Evolutionary conservation across 148 eudicot genomes (phyloP), one percentile per base, ranked within the genome.

Genomic region (Nepenthes mirabilis): DNA sequence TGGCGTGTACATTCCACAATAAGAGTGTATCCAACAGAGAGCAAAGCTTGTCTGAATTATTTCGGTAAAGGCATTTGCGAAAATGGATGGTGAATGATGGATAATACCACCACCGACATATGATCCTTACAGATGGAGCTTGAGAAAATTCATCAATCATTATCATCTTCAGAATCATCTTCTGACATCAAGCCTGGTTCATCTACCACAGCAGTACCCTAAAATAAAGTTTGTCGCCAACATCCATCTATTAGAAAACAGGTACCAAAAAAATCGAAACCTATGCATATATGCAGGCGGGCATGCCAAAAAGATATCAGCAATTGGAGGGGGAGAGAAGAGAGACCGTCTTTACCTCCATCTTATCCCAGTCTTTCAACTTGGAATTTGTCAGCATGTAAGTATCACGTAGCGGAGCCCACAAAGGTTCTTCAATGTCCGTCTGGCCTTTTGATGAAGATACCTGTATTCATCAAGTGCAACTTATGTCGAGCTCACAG

Each of bases 301-400:
- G 34, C 5, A 52, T 12, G 55, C 34, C 37, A 52, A 14, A 23
- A 23, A 23, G 23, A 23, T 23, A 50, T 12, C 32, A n/a, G 35
- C 6, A 36, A 58, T 58, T 14, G 48, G 8, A 36, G 10, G 61
- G 14, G 3, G 23, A 8, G 9, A 36, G 3, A 3, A 9, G 14
- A 63, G 40, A 43, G 58, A 54, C n/a, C 13, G 5, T 47, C 36
- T 72, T 69, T 75, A 87, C 97, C 69, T 65, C 75, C 81, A 75
- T 78, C 77, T 85, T 91, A 75, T 87, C 95, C 97, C 97, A 91
- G 75, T 91, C 86, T 74, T 91, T 91, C 75, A 91, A 72, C 74
- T 85, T 88, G n/a, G 87, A 73, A 70, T 80, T 85, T 51, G 93
- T 91, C 56, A 91, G 72, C 97, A 91, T 85, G 79, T 74, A 91